These are phyloP conservation scores for Zizania palustris DNA, from an alignment of 202 grass and related monocot species.

Conservation along the genomic window DNA sequence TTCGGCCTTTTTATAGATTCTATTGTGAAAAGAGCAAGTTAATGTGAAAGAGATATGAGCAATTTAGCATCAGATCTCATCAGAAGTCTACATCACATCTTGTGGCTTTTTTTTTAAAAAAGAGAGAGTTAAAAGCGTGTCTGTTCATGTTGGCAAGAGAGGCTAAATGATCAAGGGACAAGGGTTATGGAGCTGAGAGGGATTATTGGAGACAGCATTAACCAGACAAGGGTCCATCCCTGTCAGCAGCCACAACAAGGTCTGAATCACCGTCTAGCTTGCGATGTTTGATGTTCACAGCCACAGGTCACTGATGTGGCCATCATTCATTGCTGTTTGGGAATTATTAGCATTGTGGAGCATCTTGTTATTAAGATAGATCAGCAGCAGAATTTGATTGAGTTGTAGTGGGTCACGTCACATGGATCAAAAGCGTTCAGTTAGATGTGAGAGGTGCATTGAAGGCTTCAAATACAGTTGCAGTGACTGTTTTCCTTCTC, in stretches of 20 bases:
- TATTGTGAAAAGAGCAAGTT: too few species aligned
- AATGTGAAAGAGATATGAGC: too few species aligned
- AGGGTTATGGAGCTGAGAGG: conserved; percentile 25
- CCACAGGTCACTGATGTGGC: background rate
- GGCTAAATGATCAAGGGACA: conserved; percentile 7
- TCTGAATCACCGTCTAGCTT: conserved; percentile 20
- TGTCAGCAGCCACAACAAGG: conserved; percentile 40
- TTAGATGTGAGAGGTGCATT: background rate
- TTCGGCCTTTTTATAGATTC: background rate
- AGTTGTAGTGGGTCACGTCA: background rate
- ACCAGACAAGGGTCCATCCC: conserved; percentile 36
- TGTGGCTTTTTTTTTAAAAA: too few species aligned
- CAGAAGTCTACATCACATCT: too few species aligned
- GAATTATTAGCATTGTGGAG: conserved; percentile 23
- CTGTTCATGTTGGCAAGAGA: too few species aligned
- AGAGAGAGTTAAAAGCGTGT: too few species aligned
- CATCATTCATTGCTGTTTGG: conserved; percentile 19
- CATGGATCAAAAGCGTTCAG: conserved; percentile 6
- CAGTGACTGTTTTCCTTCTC: background rate
- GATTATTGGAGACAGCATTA: conserved; percentile 26
- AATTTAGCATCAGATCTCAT: too few species aligned
- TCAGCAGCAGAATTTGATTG: conserved; percentile 22
- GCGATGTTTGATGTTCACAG: conserved; percentile 22
- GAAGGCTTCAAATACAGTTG: background rate
- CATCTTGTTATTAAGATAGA: conserved; percentile 39